These are phyloP conservation scores for Hordeum vulgare DNA, from an alignment of 176 grass and related monocot genomes.

Conservation along the genomic window DNA sequence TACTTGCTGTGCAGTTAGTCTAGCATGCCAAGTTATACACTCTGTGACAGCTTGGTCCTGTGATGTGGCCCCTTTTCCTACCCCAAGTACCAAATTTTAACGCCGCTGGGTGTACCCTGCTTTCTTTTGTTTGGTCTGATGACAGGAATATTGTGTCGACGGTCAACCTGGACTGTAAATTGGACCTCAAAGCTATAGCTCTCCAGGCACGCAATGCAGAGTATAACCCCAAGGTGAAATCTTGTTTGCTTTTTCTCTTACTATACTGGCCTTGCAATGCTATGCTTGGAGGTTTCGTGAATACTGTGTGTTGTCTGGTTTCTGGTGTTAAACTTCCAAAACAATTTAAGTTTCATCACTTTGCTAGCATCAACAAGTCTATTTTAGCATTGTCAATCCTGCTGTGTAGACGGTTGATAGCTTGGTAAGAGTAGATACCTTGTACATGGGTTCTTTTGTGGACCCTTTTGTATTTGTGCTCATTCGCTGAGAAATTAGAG, in stretches of 20 bases:
- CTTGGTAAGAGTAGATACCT: not conserved
- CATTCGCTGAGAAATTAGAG: not conserved
- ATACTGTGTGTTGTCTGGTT: not conserved
- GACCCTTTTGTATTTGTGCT: not conserved
- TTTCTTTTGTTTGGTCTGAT: not conserved
- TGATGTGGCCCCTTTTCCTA: not conserved
- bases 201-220: constrained; percentile 81
- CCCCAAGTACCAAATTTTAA: not conserved
- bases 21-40: not conserved
- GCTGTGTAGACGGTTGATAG: not conserved
- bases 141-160: constrained; percentile 79
- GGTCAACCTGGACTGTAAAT: constrained; percentile 77
- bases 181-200: constrained; percentile 85
- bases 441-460: not conserved
- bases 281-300: not conserved
- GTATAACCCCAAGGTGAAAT: constrained; percentile 74
- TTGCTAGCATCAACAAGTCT: not conserved
- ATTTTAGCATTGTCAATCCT: not conserved
- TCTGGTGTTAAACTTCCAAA: not conserved
- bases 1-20: not conserved
- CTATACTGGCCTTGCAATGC: not conserved
- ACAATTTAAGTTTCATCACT: not conserved
- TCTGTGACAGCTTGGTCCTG: not conserved
- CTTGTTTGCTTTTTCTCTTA: no score
- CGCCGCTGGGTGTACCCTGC: not conserved